Conservation (phyloP, 129 eudicot species). For the Cynara cardunculus region DNA sequence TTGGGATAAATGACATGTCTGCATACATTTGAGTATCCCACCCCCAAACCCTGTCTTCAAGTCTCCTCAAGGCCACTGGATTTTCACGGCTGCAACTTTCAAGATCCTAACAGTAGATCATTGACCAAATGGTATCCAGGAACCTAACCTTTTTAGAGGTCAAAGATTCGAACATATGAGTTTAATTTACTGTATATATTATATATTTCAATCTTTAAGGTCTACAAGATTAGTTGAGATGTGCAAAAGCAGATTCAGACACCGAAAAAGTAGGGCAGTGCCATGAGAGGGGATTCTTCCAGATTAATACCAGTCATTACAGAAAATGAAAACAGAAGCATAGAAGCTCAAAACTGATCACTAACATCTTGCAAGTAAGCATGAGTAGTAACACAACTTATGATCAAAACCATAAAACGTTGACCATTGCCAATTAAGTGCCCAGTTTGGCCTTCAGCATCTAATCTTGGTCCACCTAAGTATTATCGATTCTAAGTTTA, state of each 20-base stretch:
- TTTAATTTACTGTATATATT: too few relatives aligned
- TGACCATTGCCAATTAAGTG: conserved; percentile 2
- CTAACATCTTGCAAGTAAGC: conserved; percentile 9
- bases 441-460: neutral
- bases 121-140: neutral
- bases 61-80: neutral
- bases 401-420: conserved; percentile 20
- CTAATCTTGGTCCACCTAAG: neutral
- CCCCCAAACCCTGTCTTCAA: too few relatives aligned
- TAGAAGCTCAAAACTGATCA: conserved; percentile 20
- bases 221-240: too few relatives aligned
- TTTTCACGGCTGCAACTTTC: neutral
- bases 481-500: neutral
- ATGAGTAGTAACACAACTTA: conserved; percentile 13
- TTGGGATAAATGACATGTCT: too few relatives aligned
- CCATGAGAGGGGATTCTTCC: too few relatives aligned
- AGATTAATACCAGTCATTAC: neutral
- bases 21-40: too few relatives aligned
- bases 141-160: neutral
- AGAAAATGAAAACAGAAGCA: neutral
- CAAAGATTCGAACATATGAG: too few relatives aligned
- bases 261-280: too few relatives aligned
- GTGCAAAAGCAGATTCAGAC: neutral
- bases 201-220: too few relatives aligned
- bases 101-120: neutral